phyloP scores from a whole-genome alignment of 331 rosid genomes.

The Arachis monticola region DNA sequence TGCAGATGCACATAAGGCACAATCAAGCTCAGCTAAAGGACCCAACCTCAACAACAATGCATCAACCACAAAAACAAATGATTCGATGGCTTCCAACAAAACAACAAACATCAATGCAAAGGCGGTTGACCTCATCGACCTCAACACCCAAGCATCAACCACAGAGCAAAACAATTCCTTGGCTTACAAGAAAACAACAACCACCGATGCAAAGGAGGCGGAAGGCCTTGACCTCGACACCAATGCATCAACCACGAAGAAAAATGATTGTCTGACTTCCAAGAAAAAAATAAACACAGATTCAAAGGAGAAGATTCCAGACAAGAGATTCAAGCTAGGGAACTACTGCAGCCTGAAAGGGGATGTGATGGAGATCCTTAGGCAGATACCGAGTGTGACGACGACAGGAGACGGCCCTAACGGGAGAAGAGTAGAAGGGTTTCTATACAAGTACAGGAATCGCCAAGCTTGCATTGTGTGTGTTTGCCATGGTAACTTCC shows the following conservation, averaged over 20 bases:
- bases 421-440: slow-evolving; percentile 69
- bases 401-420: slow-evolving; percentile 72
- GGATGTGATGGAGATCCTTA: slow-evolving; percentile 48
- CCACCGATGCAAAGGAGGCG: too few species aligned
- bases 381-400: slow-evolving; percentile 66
- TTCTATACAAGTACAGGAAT: slow-evolving; percentile 57
- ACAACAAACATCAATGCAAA: not conserved
- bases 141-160: too few species aligned
- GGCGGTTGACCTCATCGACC: too few species aligned
- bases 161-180: too few species aligned
- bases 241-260: slow-evolving; percentile 17
- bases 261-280: not conserved
- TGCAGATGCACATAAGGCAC: too few species aligned
- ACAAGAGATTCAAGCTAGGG: slow-evolving; percentile 43
- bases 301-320: slow-evolving; percentile 29
- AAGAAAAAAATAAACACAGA: slow-evolving; percentile 3
- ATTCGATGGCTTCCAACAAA: not conserved
- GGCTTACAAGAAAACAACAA: too few species aligned
- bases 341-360: slow-evolving; percentile 41
- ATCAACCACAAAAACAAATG: slow-evolving; percentile 4
- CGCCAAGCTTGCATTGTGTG: slow-evolving; percentile 73
- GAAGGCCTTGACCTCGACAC: slow-evolving; percentile 20
- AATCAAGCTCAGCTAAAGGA: not conserved
- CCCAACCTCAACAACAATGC: slow-evolving; percentile 6
- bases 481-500: slow-evolving; percentile 78